These are phyloP conservation scores for Salvia hispanica DNA, from an alignment of 257 asterid genomes.

Conservation along the genomic window DNA sequence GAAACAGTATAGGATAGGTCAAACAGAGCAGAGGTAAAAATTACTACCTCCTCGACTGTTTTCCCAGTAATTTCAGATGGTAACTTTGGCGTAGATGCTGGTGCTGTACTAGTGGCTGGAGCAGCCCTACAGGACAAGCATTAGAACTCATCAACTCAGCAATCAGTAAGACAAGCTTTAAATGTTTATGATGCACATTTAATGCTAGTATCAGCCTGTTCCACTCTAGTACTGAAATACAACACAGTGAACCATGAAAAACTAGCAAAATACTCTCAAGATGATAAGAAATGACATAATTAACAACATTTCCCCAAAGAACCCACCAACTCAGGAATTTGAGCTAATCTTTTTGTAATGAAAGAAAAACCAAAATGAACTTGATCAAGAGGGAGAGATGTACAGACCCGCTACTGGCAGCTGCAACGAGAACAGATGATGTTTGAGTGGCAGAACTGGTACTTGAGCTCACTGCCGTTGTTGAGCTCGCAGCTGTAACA, in stretches of 20 bases:
- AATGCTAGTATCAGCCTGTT: constrained; percentile 1
- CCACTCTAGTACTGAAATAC: constrained; percentile 2
- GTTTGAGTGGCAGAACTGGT: constrained; percentile 67
- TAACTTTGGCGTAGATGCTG: constrained; percentile 63
- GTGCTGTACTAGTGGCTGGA: constrained; percentile 48
- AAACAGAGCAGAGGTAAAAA: constrained; percentile 5
- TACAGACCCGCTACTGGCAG: constrained; percentile 78
- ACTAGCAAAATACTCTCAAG: constrained; percentile 6
- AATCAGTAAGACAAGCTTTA: constrained; percentile 28
- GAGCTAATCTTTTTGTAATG: not conserved
- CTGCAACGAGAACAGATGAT: constrained; percentile 53
- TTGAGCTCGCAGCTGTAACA: constrained; percentile 45
- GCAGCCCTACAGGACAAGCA: constrained; percentile 55
- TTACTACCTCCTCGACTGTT: constrained; percentile 88
- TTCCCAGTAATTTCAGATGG: constrained; percentile 95
- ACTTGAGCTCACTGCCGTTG: constrained; percentile 46
- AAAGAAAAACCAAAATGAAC: constrained; percentile 12
- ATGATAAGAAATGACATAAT: constrained; percentile 1
- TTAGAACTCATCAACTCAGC: constrained; percentile 27
- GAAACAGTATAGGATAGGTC: constrained; percentile 19
- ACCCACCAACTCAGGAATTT: constrained; percentile 16
- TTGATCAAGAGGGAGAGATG: constrained; percentile 27
- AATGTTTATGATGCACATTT: not conserved
- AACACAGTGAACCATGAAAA: constrained; percentile 3
- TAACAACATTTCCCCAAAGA: constrained; percentile 4